Base-by-base conservation (phyloP, 805 yeast genomes). In the Saccharomycopsis oosterbeekiorum region DNA sequence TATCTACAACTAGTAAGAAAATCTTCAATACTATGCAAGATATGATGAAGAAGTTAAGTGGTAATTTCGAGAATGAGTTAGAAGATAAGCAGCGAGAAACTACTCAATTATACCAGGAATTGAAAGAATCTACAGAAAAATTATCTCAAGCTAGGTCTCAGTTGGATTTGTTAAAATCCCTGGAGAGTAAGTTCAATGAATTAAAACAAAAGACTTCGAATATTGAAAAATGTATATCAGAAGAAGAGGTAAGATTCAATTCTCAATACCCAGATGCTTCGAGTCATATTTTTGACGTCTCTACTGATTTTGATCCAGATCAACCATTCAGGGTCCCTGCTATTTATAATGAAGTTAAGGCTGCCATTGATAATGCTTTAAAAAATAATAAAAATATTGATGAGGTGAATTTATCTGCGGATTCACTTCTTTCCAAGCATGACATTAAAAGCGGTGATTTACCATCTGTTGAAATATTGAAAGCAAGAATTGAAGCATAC, bases 401-500 rank as follows among this genome's bases (percentile, higher is more conserved):
- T 10, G 37, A 40, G 11, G 26, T 55, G 11, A 11, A 42, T 29
- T 24, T 59, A 5, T 47, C 56, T 24, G 59, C 56, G 4, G 54
- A 47, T n/a, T 39, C 36, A 19, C 11, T 57, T 59, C 65, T 69
- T 2, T 47, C 53, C 11, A 24, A 47, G 8, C n/a, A 47, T 47
- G 74, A 74, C 64, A 64, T 79, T 14, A 73, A 72, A 34, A 68
- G 70, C 15, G 17, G 41, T 29, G 58, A 54, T 24, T 29, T 62
- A 21, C 80, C 79, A 41, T 74, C 76, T 4, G 66, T 73, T 0
- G 67, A 68, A 14, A 78, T 88, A 1, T 73, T 91, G 17, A 80
- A 82, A 62, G 97, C 97, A 0, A 77, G 97, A 51, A 82, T 93
- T 51, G 79, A 80, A 56, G 96, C 97, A 1, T 93, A 93, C 73